A percentile compares a stretch with the other conserved stretches of the same genome.
These are phyloP conservation scores for Syzygium jambos DNA, from an alignment of 345 rosid species.

Conservation along the genomic window DNA sequence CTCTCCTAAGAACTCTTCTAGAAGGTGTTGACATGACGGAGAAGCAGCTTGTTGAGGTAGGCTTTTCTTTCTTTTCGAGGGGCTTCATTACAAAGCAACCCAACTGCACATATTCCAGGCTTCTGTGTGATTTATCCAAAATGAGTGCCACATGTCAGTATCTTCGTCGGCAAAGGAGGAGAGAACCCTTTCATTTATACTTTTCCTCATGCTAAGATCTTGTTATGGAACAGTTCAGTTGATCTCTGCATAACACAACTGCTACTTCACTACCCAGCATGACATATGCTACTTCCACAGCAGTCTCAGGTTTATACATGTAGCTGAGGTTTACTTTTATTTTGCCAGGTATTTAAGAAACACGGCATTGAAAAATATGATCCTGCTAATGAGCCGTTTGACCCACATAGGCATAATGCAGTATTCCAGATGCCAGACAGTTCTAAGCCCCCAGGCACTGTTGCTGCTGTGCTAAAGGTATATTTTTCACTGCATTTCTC, in stretches of 20 bases:
- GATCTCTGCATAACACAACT: not conserved
- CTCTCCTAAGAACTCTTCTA: constrained; percentile 64
- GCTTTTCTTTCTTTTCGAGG: not conserved
- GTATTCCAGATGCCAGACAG: constrained; percentile 69
- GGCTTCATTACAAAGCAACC: not conserved
- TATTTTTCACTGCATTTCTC: not conserved
- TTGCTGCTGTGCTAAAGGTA: constrained; percentile 87
- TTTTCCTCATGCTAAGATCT: not conserved
- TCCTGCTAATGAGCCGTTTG: constrained; percentile 76
- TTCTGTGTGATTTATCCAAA: not conserved
- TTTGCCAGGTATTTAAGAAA: constrained; percentile 61
- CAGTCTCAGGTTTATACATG: not conserved
- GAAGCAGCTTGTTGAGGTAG: constrained; percentile 81
- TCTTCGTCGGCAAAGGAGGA: not conserved
- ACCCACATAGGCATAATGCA: constrained; percentile 88
- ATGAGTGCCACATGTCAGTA: not conserved
- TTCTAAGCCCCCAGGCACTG: constrained; percentile 78
- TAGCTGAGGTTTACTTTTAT: not conserved
- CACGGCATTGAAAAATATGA: constrained; percentile 64
- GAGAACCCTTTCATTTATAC: not conserved
- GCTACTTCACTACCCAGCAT: not conserved
- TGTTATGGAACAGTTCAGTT: not conserved
- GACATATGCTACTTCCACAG: not conserved
- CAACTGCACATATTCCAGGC: not conserved
- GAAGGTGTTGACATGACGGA: constrained; percentile 99